Conservation (phyloP, 345 rosid genomes). For the Boechera divaricarpa region DNA sequence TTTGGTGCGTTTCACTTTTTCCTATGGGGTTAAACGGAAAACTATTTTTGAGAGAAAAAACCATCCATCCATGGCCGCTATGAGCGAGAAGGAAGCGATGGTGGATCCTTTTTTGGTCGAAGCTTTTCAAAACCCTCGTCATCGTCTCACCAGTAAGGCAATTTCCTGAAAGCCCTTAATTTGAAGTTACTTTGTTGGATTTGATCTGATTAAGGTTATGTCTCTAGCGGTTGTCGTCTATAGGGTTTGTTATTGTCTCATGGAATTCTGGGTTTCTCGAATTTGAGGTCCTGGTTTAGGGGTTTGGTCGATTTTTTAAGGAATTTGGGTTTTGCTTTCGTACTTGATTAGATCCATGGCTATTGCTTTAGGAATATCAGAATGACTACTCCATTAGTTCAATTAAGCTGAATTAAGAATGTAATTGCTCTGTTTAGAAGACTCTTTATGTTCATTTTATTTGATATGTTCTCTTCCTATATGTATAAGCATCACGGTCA, state of each 20-base stretch:
- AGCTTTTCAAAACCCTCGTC: slow-evolving; percentile 92
- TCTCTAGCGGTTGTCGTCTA: not conserved
- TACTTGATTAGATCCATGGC: slow-evolving; percentile 24
- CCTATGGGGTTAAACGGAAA: not conserved
- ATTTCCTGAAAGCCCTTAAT: slow-evolving; percentile 17
- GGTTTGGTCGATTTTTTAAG: slow-evolving; percentile 18
- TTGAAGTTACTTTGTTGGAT: not conserved
- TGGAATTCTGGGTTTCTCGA: slow-evolving; percentile 18
- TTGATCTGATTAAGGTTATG: slow-evolving; percentile 18
- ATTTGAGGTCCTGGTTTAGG: not conserved
- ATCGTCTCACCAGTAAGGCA: slow-evolving; percentile 80
- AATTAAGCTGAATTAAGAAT: not conserved
- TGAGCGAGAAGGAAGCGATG: slow-evolving; percentile 60
- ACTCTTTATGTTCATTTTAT: not conserved
- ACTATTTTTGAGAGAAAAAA: not conserved
- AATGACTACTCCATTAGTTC: not conserved
- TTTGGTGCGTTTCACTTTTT: not conserved
- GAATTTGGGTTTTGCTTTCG: slow-evolving; percentile 11
- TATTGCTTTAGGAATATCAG: not conserved
- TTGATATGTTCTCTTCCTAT: not conserved
- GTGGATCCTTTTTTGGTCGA: slow-evolving; percentile 92
- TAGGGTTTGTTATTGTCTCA: slow-evolving; percentile 14
- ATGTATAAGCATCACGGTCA: not conserved
- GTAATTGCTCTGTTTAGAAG: not conserved
- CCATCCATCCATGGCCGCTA: slow-evolving; percentile 30